Evolutionary conservation across 2,329 filamentous ascomycete genomes (phyloP).

Genomic region (Pseudocercospora pini-densiflorae): DNA sequence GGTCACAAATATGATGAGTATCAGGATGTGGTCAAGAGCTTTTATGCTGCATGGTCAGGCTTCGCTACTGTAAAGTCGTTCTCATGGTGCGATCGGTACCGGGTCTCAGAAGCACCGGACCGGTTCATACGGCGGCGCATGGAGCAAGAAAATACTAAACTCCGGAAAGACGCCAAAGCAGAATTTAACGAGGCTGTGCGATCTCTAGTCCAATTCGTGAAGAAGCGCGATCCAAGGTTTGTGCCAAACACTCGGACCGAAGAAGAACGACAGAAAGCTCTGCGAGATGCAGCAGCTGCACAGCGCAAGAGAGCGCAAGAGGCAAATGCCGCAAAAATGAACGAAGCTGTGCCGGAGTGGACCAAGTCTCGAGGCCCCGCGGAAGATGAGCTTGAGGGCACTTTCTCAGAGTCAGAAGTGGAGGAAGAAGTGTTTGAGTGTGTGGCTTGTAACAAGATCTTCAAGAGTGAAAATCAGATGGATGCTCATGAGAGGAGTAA

Average conservation of each 20-base stretch:
- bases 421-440: constrained; percentile 63
- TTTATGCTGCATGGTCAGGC: constrained; percentile 79
- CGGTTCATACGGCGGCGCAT: constrained; percentile 79
- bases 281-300: constrained; percentile 78
- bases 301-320: constrained; percentile 84
- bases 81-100: constrained; percentile 85
- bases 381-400: constrained; percentile 53
- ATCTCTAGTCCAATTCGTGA: constrained; percentile 83
- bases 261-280: constrained; percentile 75
- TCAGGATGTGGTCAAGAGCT: constrained; percentile 75
- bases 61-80: constrained; percentile 88
- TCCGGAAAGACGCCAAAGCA: constrained; percentile 78
- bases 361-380: constrained; percentile 63
- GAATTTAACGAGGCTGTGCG: constrained; percentile 94
- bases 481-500: constrained; percentile 95
- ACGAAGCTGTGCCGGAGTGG: constrained; percentile 74
- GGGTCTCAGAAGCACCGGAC: constrained; percentile 84
- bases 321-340: constrained; percentile 75
- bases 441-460: constrained; percentile 67
- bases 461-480: constrained; percentile 91
- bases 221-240: constrained; percentile 89
- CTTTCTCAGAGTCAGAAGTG: constrained; percentile 47
- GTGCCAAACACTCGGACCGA: constrained; percentile 76
- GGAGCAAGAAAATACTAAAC: constrained; percentile 92
- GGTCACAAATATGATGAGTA: constrained; percentile 76